These are phyloP conservation scores for Aegilops tauschii DNA, from an alignment of 176 grass and related monocot genomes.

Conservation along the genomic window DNA sequence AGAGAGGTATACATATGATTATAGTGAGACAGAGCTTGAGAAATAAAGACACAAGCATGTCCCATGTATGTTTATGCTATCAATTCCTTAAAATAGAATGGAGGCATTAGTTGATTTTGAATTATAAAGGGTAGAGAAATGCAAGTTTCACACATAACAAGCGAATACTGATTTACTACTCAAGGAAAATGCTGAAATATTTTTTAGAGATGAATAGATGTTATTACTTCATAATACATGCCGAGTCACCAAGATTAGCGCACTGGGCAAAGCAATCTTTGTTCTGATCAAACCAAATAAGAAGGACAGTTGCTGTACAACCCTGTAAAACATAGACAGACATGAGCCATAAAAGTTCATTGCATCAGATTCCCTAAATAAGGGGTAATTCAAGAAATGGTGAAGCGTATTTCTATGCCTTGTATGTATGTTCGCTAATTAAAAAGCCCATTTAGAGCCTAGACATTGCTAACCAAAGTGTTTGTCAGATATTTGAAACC, in stretches of 20 bases:
- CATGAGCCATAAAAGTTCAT: not conserved
- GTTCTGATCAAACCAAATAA: slow-evolving; percentile 70
- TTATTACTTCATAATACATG: slow-evolving; percentile 64
- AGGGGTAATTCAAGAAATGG: slow-evolving; percentile 11
- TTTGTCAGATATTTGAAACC: not conserved
- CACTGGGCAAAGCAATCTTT: slow-evolving; percentile 68
- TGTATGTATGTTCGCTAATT: not conserved
- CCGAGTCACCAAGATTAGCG: slow-evolving; percentile 77
- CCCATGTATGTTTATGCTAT: not conserved
- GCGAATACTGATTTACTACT: not conserved
- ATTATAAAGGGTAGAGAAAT: not conserved
- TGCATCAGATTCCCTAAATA: not conserved
- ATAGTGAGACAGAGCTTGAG: not conserved
- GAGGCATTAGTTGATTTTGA: slow-evolving; percentile 4
- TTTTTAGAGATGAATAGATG: not conserved
- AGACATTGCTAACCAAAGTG: not conserved
- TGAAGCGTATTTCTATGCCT: not conserved
- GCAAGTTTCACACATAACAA: not conserved
- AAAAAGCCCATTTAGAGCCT: slow-evolving; percentile 6
- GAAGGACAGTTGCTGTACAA: slow-evolving; percentile 69
- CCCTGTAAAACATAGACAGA: slow-evolving; percentile 52
- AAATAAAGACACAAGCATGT: not conserved
- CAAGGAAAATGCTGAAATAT: not conserved
- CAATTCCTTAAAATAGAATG: not conserved
- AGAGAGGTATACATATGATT: slow-evolving; percentile 14